phyloP scores from a whole-genome alignment of 192 early-diverging fungal species.

The Umbelopsis isabellina region DNA sequence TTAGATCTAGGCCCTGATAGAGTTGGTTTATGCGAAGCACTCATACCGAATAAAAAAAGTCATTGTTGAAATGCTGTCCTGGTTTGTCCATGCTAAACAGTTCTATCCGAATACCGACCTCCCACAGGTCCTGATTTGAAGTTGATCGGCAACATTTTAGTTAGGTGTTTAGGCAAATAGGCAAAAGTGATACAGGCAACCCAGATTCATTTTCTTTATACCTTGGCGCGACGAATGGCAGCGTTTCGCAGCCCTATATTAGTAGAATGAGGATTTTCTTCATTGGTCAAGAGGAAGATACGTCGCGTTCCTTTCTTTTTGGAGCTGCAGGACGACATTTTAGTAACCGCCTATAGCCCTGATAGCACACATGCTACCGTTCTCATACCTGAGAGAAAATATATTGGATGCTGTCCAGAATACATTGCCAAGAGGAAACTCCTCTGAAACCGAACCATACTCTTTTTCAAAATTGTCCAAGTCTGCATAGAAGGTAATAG shows the following conservation, averaged over 20 bases:
- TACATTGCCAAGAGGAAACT: slow-evolving; percentile 62
- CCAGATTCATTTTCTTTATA: slow-evolving; percentile 13
- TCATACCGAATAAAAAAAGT: slow-evolving; percentile 63
- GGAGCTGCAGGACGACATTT: slow-evolving; percentile 30
- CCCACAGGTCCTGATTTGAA: slow-evolving; percentile 54
- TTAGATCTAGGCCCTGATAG: neutral
- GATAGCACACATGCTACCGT: neutral
- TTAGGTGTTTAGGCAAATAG: too few relatives aligned
- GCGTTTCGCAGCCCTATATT: slow-evolving; percentile 52
- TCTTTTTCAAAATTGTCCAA: slow-evolving; percentile 46
- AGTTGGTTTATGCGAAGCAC: neutral
- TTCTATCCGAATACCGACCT: slow-evolving; percentile 62
- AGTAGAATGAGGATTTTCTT: slow-evolving; percentile 62
- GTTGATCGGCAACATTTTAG: neutral
- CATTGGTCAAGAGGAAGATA: slow-evolving; percentile 74
- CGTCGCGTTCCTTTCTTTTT: slow-evolving; percentile 59
- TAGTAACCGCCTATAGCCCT: neutral
- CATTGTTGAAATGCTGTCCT: slow-evolving; percentile 54
- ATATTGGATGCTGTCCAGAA: slow-evolving; percentile 66
- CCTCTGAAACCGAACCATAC: slow-evolving; percentile 50
- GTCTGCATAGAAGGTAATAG: slow-evolving; percentile 28
- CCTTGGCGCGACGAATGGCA: slow-evolving; percentile 59
- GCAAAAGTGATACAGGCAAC: too few relatives aligned
- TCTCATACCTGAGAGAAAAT: slow-evolving; percentile 58
- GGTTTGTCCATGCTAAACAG: slow-evolving; percentile 62